Evolutionary conservation across 2,329 filamentous ascomycete species (phyloP), one percentile per base, ranked within the genome.

Genomic region (Curvularia hawaiiensis): DNA sequence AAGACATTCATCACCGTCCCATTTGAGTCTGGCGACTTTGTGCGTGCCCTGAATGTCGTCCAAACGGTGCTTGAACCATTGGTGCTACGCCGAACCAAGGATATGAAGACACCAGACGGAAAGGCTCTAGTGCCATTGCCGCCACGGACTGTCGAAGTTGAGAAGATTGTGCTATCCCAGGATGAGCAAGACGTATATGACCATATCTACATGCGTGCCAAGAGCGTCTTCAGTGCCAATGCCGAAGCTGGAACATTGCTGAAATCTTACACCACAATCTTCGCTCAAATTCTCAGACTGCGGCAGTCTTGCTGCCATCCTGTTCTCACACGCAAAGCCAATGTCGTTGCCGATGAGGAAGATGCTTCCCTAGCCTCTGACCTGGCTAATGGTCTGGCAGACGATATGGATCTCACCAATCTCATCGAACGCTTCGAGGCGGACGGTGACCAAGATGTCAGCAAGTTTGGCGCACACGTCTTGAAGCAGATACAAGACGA

Each of bases 1-100:
- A 93, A 93, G 73, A 98, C 95, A 0, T 99, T 99, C 74, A 98
- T 99, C 71, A 99, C 95, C 0, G 89, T 96, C 1, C 95, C 95
- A 0, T 99, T 99, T 63, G 95, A 99, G 75, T 94, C 92, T 0
- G 95, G 95, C 65, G 90, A 99, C 62, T 97, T 96, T 72, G 87
- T 97, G 65, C 88, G 93, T 4, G 95, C 95, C 0, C 82, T 99
- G 8, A 95, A 98, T 72, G 95, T 99, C 2, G 95, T 99, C 1
- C 95, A 99, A 74, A 99, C 94, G 0, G 94, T 99, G 0, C 79
- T 99, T 5, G 95, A 99, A 72, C 95, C 95, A 8, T 80, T 99
- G n/a, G 95, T 99, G 9, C 87, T 99, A 76, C 86, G 95, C 44
- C 86, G 95, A 59, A 99, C 95, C 0, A 99, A 99, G 74, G 93